Evolutionary conservation across 306 rosid species (phyloP).

Genomic region (Castanea crenata): DNA sequence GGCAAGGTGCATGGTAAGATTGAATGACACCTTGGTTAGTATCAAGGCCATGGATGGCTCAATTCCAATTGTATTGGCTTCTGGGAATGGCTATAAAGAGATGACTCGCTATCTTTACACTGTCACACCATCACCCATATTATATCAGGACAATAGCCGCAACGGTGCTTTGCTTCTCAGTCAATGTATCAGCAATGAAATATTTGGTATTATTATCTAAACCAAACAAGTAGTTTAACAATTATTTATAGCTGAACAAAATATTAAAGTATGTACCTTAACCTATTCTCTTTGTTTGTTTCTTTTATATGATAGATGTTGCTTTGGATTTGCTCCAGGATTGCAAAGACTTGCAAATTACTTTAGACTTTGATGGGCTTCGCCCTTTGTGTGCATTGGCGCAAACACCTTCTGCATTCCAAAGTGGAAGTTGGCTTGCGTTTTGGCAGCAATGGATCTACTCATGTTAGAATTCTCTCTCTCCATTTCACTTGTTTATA

Average conservation of each 20-base stretch:
- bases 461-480: neutral
- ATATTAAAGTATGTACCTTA: too few relatives aligned
- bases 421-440: neutral
- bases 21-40: neutral
- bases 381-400: conserved; percentile 20
- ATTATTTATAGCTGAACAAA: too few relatives aligned
- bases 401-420: conserved; percentile 5
- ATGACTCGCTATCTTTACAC: neutral
- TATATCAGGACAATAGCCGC: neutral
- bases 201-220: neutral
- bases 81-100: neutral
- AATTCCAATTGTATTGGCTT: conserved; percentile 13
- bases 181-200: neutral
- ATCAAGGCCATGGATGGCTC: conserved; percentile 4
- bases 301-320: neutral
- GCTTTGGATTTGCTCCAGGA: conserved; percentile 12
- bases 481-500: too few relatives aligned
- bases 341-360: neutral
- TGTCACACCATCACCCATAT: neutral
- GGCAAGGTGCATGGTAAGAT: neutral
- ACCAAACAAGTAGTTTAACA: too few relatives aligned
- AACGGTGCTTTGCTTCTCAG: neutral
- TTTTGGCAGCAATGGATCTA: conserved; percentile 12
- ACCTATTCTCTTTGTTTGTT: neutral
- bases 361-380: neutral